These are phyloP conservation scores for Elaphomyces granulatus DNA, from an alignment of 495 filamentous ascomycete genomes.

Conservation along the genomic window DNA sequence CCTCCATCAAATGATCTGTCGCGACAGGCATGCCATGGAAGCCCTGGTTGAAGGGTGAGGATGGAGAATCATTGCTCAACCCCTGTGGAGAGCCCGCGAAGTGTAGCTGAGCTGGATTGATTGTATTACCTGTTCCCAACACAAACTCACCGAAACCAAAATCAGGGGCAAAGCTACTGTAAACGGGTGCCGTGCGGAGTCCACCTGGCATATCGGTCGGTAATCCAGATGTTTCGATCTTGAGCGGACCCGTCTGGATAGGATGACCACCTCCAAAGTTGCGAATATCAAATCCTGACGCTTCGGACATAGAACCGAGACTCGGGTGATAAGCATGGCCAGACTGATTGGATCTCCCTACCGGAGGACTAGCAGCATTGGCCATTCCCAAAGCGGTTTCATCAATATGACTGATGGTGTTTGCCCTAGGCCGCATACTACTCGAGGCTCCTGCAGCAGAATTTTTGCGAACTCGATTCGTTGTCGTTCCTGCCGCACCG, in stretches of 20 bases:
- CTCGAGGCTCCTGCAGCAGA: slow-evolving; percentile 56
- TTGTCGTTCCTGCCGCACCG: slow-evolving; percentile 49
- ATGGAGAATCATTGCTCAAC: slow-evolving; percentile 51
- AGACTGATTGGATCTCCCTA: slow-evolving; percentile 30
- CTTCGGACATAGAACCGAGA: slow-evolving; percentile 48
- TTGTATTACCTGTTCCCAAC: slow-evolving; percentile 56
- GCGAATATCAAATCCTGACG: slow-evolving; percentile 48
- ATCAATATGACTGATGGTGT: slow-evolving; percentile 95
- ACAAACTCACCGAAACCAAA: slow-evolving; percentile 64
- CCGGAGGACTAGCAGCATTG: slow-evolving; percentile 42
- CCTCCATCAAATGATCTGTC: slow-evolving; percentile 43
- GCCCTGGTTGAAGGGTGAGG: slow-evolving; percentile 57
- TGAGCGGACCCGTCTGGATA: slow-evolving; percentile 48
- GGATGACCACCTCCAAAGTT: slow-evolving; percentile 54
- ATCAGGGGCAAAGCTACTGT: slow-evolving; percentile 51
- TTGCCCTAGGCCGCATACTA: slow-evolving; percentile 77
- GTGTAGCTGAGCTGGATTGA: slow-evolving; percentile 93
- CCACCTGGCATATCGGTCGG: slow-evolving; percentile 47
- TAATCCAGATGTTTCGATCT: slow-evolving; percentile 68
- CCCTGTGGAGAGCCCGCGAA: slow-evolving; percentile 71
- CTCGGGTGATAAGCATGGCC: slow-evolving; percentile 51
- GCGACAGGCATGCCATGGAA: slow-evolving; percentile 42
- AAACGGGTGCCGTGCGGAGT: slow-evolving; percentile 66
- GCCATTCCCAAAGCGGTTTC: slow-evolving; percentile 57
- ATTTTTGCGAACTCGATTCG: slow-evolving; percentile 77